phyloP scores from a whole-genome alignment of 169 alveolate genomes.

The Cryptosporidium andersoni region DNA sequence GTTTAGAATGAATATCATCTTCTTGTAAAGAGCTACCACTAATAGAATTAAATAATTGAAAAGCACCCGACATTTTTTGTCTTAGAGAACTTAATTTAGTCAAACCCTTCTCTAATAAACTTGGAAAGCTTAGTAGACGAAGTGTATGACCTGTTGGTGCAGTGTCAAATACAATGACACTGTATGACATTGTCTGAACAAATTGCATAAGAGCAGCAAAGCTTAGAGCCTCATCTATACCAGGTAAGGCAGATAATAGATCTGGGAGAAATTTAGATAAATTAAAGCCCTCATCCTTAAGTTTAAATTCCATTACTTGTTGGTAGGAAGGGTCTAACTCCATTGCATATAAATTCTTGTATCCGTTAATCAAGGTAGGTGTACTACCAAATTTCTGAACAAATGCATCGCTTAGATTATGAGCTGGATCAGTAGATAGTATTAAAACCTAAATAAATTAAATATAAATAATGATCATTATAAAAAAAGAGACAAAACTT shows the following conservation, averaged over 20 bases:
- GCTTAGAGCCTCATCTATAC: slow-evolving; percentile 98
- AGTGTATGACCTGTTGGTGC: slow-evolving; percentile 99
- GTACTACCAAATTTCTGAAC: slow-evolving; percentile 92
- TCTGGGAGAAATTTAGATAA: slow-evolving; percentile 85
- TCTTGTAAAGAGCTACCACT: slow-evolving; percentile 72
- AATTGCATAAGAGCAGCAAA: slow-evolving; percentile 95
- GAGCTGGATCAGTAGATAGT: slow-evolving; percentile 99
- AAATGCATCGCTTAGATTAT: slow-evolving; percentile 97
- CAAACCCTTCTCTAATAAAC: slow-evolving; percentile 91
- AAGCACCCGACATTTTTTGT: slow-evolving; percentile 80
- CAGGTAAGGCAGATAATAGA: slow-evolving; percentile 94
- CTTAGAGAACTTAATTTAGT: slow-evolving; percentile 88
- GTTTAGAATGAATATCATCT: slow-evolving; percentile 74
- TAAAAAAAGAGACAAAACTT: slow-evolving; percentile 18
- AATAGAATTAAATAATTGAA: slow-evolving; percentile 73
- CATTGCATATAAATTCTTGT: slow-evolving; percentile 93
- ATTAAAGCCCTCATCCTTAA: slow-evolving; percentile 75
- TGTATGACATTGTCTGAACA: slow-evolving; percentile 91
- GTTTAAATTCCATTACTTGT: slow-evolving; percentile 79
- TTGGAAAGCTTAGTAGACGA: slow-evolving; percentile 95
- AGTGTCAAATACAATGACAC: slow-evolving; percentile 96
- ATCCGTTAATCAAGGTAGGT: slow-evolving; percentile 94
- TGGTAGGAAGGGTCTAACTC: slow-evolving; percentile 90
- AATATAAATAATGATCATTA: background rate
- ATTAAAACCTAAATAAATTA: slow-evolving; percentile 86